Conservation (phyloP, 192 early-diverging fungal genomes). For the Oehlia diaphana region DNA sequence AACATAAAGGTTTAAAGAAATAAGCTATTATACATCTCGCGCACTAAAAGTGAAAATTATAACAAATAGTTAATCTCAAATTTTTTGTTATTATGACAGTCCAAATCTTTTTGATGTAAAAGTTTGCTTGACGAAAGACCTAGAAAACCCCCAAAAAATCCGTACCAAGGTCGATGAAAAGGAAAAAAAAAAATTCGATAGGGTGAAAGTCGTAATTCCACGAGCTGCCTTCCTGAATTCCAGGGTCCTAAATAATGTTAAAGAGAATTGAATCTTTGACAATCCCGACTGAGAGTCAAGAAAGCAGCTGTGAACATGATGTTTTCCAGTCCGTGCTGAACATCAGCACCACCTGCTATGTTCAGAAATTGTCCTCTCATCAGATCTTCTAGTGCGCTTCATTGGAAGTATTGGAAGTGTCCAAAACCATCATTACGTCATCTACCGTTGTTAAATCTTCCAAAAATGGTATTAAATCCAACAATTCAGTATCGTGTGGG, state of each 20-base stretch:
- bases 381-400: conserved; percentile 34
- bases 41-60: neutral
- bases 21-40: conserved; percentile 19
- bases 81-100: neutral
- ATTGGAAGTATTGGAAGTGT: conserved; percentile 51
- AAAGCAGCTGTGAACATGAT: conserved; percentile 15
- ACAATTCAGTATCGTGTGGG: conserved; percentile 91
- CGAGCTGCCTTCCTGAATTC: conserved; percentile 12
- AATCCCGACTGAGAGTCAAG: conserved; percentile 14
- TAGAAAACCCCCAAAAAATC: neutral
- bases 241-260: conserved; percentile 20
- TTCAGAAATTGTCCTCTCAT: conserved; percentile 9
- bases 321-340: conserved; percentile 15
- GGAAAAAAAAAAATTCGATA: conserved; percentile 1
- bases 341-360: conserved; percentile 24
- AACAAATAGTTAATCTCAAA: neutral
- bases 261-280: conserved; percentile 19
- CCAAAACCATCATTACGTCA: conserved; percentile 83
- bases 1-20: conserved; percentile 7
- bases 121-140: neutral
- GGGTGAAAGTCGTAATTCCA: neutral
- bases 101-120: neutral
- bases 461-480: conserved; percentile 93
- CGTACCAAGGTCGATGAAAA: neutral
- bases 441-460: conserved; percentile 87